Conservation (phyloP, 2,329 filamentous ascomycete genomes). For the Elsinoe perseae region DNA sequence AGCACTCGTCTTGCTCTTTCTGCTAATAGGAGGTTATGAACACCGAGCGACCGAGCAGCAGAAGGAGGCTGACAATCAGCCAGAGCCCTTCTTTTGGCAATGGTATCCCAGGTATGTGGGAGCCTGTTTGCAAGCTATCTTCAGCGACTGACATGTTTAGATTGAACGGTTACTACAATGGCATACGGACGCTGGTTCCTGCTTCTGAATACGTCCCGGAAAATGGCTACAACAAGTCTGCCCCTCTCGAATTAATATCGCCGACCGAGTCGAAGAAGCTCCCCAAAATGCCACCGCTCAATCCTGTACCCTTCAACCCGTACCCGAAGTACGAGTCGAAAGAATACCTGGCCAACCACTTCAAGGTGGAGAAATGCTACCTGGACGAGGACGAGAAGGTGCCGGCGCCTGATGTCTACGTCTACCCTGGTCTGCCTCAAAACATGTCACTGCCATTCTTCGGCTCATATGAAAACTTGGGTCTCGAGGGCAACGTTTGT, state of each 20-base stretch:
- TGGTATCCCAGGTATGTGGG: conserved; percentile 35
- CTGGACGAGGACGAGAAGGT: conserved; percentile 53
- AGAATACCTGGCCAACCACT: conserved; percentile 42
- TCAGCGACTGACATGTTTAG: conserved; percentile 22
- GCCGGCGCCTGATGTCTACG: conserved; percentile 54
- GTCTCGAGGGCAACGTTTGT: conserved; percentile 41
- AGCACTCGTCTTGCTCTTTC: conserved; percentile 32
- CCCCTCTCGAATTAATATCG: conserved; percentile 29
- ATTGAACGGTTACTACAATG: conserved; percentile 42
- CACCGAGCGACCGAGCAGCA: conserved; percentile 25
- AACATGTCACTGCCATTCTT: conserved; percentile 43
- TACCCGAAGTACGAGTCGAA: conserved; percentile 38
- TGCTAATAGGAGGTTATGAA: conserved; percentile 38
- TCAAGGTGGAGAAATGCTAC: conserved; percentile 53
- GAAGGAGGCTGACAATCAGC: conserved; percentile 29
- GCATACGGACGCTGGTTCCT: conserved; percentile 40
- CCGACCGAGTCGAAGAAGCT: conserved; percentile 18
- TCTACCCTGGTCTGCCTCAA: conserved; percentile 50
- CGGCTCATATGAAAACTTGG: conserved; percentile 42
- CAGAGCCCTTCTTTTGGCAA: conserved; percentile 39
- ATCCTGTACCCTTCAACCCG: conserved; percentile 37
- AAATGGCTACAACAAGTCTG: conserved; percentile 37
- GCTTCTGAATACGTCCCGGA: conserved; percentile 37
- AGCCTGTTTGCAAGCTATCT: background rate
- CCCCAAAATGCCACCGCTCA: conserved; percentile 27